phyloP scores from a whole-genome alignment of 306 rosid genomes.

The Arachis hypogaea region DNA sequence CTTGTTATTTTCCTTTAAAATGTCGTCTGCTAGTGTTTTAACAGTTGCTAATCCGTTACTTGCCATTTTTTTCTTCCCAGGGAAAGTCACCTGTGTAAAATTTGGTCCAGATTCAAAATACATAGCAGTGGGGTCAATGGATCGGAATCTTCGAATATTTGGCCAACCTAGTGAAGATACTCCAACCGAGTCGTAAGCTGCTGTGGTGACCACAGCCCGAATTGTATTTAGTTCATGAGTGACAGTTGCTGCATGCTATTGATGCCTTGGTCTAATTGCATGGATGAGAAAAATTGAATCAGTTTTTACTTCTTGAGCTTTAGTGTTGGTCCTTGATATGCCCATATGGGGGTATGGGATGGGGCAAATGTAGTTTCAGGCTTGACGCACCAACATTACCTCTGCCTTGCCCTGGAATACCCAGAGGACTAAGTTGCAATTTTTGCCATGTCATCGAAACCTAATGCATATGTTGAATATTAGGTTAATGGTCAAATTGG shows the following conservation, averaged over 20 bases:
- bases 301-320: slow-evolving; percentile 40
- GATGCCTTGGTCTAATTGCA: slow-evolving; percentile 34
- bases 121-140: slow-evolving; percentile 92
- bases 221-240: slow-evolving; percentile 15
- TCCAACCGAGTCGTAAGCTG: slow-evolving; percentile 50
- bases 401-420: slow-evolving; percentile 36
- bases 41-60: slow-evolving; percentile 21
- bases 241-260: slow-evolving; percentile 44
- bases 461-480: slow-evolving; percentile 31
- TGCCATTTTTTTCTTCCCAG: slow-evolving; percentile 46
- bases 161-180: slow-evolving; percentile 70
- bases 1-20: not conserved
- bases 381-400: slow-evolving; percentile 49
- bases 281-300: slow-evolving; percentile 42
- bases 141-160: slow-evolving; percentile 89
- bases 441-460: slow-evolving; percentile 40
- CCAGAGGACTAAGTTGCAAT: slow-evolving; percentile 36
- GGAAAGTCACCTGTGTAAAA: slow-evolving; percentile 74
- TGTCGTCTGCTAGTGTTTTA: slow-evolving; percentile 11
- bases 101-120: slow-evolving; percentile 91
- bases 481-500: too few species aligned
- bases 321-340: slow-evolving; percentile 32
- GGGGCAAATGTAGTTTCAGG: slow-evolving; percentile 40
- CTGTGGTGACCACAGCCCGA: not conserved
- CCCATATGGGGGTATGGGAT: slow-evolving; percentile 22